Conservation (phyloP, 1,284 basidiomycete genomes). For the Takashimella koratensis region DNA sequence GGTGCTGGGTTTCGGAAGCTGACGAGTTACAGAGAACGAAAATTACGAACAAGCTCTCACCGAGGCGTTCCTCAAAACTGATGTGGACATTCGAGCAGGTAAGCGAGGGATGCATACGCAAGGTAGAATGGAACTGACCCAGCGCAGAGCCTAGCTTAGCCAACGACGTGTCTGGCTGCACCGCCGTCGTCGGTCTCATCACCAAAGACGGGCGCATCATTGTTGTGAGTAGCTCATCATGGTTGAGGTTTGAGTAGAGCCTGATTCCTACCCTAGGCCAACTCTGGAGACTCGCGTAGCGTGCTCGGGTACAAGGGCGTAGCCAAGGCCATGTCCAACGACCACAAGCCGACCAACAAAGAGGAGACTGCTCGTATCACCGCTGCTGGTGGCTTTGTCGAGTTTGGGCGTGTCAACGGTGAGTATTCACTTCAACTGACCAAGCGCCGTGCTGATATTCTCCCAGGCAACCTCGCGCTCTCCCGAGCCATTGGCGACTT, state of each 20-base stretch:
- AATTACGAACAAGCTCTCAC: constrained; percentile 78
- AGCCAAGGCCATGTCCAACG: constrained; percentile 82
- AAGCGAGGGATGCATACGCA: constrained; percentile 41
- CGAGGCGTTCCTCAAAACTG: constrained; percentile 85
- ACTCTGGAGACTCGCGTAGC: constrained; percentile 93
- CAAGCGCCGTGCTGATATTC: constrained; percentile 5
- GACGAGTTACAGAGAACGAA: constrained; percentile 49
- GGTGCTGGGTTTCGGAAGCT: too few relatives aligned
- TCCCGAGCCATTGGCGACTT: constrained; percentile 97
- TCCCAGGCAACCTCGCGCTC: constrained; percentile 84
- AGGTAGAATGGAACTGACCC: too few relatives aligned
- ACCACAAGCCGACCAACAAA: constrained; percentile 92
- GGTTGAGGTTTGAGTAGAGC: background rate
- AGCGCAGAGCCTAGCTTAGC: constrained; percentile 72
- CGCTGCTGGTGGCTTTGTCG: constrained; percentile 93
- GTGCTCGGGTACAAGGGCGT: constrained; percentile 84
- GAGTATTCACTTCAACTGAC: constrained; percentile 29
- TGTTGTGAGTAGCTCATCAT: constrained; percentile 70
- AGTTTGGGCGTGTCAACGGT: constrained; percentile 97
- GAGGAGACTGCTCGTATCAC: constrained; percentile 84
- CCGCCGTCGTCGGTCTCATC: constrained; percentile 83
- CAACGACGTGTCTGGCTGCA: constrained; percentile 93
- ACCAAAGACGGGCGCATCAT: constrained; percentile 70
- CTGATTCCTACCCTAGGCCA: constrained; percentile 62
- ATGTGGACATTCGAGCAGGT: constrained; percentile 89